Evolutionary conservation across 1,284 basidiomycete species (phyloP).

Genomic region (Sphagnurus paluster): DNA sequence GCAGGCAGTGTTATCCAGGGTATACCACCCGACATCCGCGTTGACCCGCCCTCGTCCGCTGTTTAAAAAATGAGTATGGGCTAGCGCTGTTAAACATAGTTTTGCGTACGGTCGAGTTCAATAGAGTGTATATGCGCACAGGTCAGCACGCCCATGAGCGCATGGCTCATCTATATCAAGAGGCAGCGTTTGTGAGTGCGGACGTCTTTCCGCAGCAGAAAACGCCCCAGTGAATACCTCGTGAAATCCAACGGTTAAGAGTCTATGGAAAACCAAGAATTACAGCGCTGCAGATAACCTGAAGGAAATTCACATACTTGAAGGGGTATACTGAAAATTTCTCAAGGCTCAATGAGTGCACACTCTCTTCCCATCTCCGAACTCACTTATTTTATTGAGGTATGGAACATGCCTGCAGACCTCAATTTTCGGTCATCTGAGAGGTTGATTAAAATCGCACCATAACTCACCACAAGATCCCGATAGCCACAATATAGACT

Average conservation of each 20-base stretch:
- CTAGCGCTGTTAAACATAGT: background rate
- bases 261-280: conserved; percentile 38
- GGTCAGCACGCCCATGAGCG: conserved; percentile 79
- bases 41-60: conserved; percentile 94
- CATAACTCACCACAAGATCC: conserved; percentile 65
- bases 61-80: conserved; percentile 7
- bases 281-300: background rate
- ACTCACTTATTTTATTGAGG: conserved; percentile 71
- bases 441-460: conserved; percentile 2
- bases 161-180: conserved; percentile 81
- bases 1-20: conserved; percentile 84
- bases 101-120: conserved; percentile 72
- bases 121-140: conserved; percentile 91
- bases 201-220: background rate
- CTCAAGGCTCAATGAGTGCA: conserved; percentile 2
- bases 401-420: conserved; percentile 72
- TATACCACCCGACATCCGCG: conserved; percentile 92
- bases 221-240: conserved; percentile 53
- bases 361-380: background rate
- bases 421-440: conserved; percentile 4
- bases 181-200: conserved; percentile 1
- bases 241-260: conserved; percentile 88
- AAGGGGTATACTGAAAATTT: conserved; percentile 85
- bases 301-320: conserved; percentile 52
- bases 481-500: conserved; percentile 71